Base-by-base conservation (phyloP, 1,284 basidiomycete species). In the Apiotrichum domesticum region DNA sequence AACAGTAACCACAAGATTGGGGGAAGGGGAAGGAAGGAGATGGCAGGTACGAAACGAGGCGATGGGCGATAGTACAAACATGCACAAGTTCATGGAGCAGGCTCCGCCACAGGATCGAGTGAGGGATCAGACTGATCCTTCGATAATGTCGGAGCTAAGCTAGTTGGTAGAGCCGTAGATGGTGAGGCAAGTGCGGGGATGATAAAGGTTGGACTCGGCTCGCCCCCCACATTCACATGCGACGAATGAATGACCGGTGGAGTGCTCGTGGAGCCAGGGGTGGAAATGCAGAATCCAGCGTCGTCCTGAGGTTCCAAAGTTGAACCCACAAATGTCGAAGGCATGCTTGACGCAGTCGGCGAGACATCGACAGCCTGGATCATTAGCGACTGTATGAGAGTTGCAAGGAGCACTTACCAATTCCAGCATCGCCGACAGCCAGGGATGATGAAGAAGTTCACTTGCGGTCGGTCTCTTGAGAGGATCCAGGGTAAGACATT, bases 401-500 rank as follows among this genome's bases (percentile, higher is more conserved):
- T 21, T 21, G 21, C 21, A 21, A 21, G 21, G 21, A 21, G 7
- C 37, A 39, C 67, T 56, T 40, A 71, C 69, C 54, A 66, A 62
- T 37, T 72, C 66, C 51, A 70, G 58, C 63, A 70, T 71, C 14
- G 69, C 65, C 7, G 57, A 78, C 79, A 98, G 90, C 96, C 96
- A 98, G 14, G 85, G 83, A 74, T 98, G 91, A 49, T 87, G 81
- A 76, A 94, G 83, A 32, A 98, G 81, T 71, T 98, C 91, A 9
- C 80, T 76, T 0, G 96, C 93, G 5, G 87, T 85, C 0, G 96
- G 95, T 46, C 96, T 83, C 59, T 83, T 78, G 69, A 87, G 80
- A 0, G 95, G 86, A 68, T 97, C 91, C 57, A 98, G 88, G 9
- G 84, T 90, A 37, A 99, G 79, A 74, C 95, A 98, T 67, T 87